A percentile compares a stretch with the other conserved stretches of the same genome.
These are phyloP conservation scores for Yarrowia sp. DNA, from an alignment of 805 yeast genomes.

Conservation along the genomic window DNA sequence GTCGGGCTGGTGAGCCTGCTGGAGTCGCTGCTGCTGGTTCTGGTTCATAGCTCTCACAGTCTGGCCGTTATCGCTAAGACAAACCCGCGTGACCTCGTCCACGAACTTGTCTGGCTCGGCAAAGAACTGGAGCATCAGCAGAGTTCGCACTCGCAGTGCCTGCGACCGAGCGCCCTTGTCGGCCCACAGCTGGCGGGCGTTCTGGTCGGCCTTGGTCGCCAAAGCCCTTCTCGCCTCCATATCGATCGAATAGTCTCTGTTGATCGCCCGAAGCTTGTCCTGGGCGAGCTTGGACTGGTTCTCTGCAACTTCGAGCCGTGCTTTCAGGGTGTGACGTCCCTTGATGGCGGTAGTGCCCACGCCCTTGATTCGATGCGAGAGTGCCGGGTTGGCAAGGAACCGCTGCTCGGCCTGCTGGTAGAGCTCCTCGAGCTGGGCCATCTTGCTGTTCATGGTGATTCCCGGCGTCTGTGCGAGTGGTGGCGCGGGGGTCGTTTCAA, in stretches of 20 bases:
- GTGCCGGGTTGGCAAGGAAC: neutral
- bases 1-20: no score
- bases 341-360: neutral
- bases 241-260: neutral
- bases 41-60: neutral
- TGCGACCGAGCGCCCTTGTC: neutral
- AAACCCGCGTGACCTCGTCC: neutral
- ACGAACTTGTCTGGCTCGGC: neutral
- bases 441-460: neutral
- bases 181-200: neutral
- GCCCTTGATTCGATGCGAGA: no score
- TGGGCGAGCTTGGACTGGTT: neutral
- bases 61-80: no score
- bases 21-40: neutral
- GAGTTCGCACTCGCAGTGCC: neutral
- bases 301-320: neutral
- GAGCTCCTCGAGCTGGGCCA: neutral
- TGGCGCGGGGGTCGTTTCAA: constrained; percentile 4
- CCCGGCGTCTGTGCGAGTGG: neutral
- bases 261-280: neutral
- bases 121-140: neutral
- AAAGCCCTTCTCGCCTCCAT: neutral
- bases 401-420: neutral
- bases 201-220: neutral
- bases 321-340: neutral